These are phyloP conservation scores for Solanum bukasovii DNA, from an alignment of 257 asterid genomes.

Conservation along the genomic window DNA sequence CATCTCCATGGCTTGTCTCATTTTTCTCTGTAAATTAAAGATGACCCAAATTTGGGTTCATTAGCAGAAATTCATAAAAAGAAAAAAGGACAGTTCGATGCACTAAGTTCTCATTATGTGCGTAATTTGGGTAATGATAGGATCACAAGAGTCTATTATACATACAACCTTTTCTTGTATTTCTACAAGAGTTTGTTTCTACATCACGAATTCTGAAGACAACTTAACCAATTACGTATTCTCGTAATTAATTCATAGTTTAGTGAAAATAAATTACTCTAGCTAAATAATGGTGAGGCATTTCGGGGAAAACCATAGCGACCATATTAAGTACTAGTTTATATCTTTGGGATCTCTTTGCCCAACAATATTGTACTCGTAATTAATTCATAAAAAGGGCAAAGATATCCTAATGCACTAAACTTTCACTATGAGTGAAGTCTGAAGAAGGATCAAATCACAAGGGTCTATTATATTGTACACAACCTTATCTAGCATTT, in stretches of 20 bases:
- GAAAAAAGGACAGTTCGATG: no score
- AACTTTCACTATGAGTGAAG: neutral
- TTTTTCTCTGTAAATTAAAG: slow-evolving; percentile 11
- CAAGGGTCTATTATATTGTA: neutral
- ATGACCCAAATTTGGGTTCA: neutral
- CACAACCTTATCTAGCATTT: no score
- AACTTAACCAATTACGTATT: no score
- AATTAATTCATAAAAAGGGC: neutral
- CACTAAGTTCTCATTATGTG: no score
- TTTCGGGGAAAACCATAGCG: neutral
- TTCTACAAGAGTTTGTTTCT: no score
- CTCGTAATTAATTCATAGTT: no score
- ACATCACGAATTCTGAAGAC: no score
- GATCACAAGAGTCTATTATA: no score
- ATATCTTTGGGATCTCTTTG: neutral
- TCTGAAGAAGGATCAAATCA: neutral
- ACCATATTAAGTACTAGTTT: neutral
- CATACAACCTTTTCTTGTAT: no score
- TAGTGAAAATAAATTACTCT: no score
- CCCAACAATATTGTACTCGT: neutral
- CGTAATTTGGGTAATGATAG: no score
- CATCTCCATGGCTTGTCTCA: slow-evolving; percentile 13
- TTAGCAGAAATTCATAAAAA: neutral
- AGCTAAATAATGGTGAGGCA: neutral
- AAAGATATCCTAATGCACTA: neutral